These are phyloP conservation scores for Chrysoporthe cubensis DNA, from an alignment of 2,329 filamentous ascomycete genomes.

Conservation along the genomic window DNA sequence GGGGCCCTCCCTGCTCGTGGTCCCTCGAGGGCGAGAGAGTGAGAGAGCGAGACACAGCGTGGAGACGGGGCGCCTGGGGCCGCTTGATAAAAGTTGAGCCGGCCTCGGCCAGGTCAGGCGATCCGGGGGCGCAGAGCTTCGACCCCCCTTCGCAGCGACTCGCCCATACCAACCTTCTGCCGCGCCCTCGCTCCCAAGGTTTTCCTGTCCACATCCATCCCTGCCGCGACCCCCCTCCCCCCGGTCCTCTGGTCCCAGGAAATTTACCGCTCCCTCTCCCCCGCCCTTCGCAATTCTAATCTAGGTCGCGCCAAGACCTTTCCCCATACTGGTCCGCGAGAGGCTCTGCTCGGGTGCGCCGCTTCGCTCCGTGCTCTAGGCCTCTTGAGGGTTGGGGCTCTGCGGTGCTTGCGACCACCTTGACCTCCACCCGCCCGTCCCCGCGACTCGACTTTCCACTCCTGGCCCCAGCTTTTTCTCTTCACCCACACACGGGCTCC, in stretches of 20 bases:
- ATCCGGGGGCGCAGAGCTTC: neutral
- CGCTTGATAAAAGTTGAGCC: neutral
- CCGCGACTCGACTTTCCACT: conserved; percentile 17
- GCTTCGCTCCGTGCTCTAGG: conserved; percentile 21
- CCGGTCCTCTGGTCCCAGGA: conserved; percentile 22
- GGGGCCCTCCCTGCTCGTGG: neutral
- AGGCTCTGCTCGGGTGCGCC: conserved; percentile 27
- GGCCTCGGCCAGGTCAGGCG: neutral
- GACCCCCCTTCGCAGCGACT: neutral
- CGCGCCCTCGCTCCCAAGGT: conserved; percentile 1
- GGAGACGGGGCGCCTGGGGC: neutral
- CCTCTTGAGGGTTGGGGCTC: conserved; percentile 26
- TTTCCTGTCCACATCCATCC: conserved; percentile 20
- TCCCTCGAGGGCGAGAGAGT: neutral
- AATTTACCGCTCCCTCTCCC: conserved; percentile 23
- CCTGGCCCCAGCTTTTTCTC: conserved; percentile 1
- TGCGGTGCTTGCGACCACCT: conserved; percentile 26
- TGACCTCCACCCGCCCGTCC: conserved; percentile 27
- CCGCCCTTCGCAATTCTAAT: conserved; percentile 26
- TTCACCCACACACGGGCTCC: neutral
- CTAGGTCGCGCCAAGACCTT: conserved; percentile 29
- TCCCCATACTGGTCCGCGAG: conserved; percentile 28
- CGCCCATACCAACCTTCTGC: neutral
- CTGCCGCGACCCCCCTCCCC: conserved; percentile 20
- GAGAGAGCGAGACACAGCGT: neutral